Conservation (phyloP, 345 rosid genomes). For the Syzygium grande region DNA sequence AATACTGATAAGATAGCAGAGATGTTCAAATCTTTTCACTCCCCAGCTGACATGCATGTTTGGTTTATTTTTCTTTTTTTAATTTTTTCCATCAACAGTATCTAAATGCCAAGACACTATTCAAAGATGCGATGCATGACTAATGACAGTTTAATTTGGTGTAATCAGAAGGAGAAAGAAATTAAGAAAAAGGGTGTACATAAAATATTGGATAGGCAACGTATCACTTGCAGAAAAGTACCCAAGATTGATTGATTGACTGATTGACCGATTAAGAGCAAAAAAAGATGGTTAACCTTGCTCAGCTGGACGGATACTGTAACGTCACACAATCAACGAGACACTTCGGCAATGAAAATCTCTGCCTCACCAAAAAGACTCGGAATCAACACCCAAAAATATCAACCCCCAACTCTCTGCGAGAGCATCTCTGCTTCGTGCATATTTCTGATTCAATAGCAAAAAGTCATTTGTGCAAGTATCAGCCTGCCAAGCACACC, state of each 20-base stretch:
- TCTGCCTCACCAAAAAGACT: background rate
- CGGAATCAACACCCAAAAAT: background rate
- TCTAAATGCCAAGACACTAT: background rate
- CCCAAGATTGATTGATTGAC: background rate
- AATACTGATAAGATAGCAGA: background rate
- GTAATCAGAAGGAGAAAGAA: background rate
- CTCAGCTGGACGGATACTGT: background rate
- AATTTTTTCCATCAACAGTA: background rate
- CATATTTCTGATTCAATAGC: background rate
- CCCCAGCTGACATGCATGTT: background rate
- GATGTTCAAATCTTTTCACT: background rate
- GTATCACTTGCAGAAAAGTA: background rate
- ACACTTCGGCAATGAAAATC: background rate
- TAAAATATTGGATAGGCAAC: background rate
- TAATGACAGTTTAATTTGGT: background rate
- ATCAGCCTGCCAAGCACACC: background rate
- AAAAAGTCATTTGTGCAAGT: background rate
- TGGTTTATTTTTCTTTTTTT: background rate
- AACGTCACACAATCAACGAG: background rate
- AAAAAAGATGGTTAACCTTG: background rate
- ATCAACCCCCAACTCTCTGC: background rate
- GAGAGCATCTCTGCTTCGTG: background rate
- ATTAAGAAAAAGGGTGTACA: background rate
- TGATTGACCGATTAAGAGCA: background rate
- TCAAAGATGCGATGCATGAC: background rate